Conservation (phyloP, 805 yeast genomes). For the Candida odintsovae region DNA sequence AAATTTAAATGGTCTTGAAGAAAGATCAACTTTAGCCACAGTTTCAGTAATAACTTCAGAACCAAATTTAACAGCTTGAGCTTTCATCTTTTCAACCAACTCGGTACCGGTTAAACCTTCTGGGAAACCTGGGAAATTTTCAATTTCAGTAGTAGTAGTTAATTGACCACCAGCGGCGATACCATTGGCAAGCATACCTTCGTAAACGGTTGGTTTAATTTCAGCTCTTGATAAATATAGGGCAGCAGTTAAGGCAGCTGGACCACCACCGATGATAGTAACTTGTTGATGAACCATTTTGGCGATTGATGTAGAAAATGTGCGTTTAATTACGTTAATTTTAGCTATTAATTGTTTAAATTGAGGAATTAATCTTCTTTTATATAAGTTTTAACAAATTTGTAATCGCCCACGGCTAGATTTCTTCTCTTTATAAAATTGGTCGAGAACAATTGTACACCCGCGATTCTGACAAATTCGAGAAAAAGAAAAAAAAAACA, state of each 20-base stretch:
- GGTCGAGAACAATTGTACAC: not conserved
- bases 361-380: not conserved
- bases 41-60: slow-evolving; percentile 95
- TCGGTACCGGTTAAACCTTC: slow-evolving; percentile 81
- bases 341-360: no score
- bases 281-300: slow-evolving; percentile 82
- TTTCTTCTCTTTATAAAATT: not conserved
- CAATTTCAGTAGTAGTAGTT: slow-evolving; percentile 97
- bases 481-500: not conserved
- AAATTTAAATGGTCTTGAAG: slow-evolving; percentile 86
- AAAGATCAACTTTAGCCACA: slow-evolving; percentile 83
- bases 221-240: slow-evolving; percentile 96
- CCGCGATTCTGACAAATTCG: not conserved
- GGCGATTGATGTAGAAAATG: not conserved
- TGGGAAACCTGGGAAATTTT: slow-evolving; percentile 99
- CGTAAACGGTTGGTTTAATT: slow-evolving; percentile 86
- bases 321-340: not conserved
- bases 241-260: slow-evolving; percentile 99
- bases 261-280: slow-evolving; percentile 93
- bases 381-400: not conserved
- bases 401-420: not conserved
- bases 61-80: slow-evolving; percentile 83
- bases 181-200: slow-evolving; percentile 95
- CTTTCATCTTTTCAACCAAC: slow-evolving; percentile 92
- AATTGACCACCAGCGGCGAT: slow-evolving; percentile 98